These are phyloP conservation scores for Tulasnella sp. DNA, from an alignment of 768 basidiomycete species.

Conservation along the genomic window DNA sequence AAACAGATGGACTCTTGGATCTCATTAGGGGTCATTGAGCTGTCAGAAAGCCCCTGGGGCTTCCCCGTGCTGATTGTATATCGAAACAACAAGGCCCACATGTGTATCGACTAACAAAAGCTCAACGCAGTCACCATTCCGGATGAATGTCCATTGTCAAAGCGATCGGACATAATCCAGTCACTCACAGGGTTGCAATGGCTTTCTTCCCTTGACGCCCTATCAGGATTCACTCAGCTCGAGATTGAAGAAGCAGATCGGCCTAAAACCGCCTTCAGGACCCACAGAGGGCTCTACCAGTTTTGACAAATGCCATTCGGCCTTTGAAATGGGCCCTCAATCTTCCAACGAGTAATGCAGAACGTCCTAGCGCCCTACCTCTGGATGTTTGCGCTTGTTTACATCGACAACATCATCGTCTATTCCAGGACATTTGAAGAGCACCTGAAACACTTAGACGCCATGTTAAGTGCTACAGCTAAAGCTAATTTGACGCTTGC, in stretches of 20 bases:
- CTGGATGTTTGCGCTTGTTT: constrained; percentile 32
- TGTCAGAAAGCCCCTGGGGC: constrained; percentile 30
- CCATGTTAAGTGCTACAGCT: constrained; percentile 19
- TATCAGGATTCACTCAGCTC: constrained; percentile 33
- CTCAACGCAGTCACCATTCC: constrained; percentile 20
- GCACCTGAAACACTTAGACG: constrained; percentile 20
- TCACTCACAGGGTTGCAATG: constrained; percentile 24
- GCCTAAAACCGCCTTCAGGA: constrained; percentile 30
- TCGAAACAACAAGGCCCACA: constrained; percentile 27
- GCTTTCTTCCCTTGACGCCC: constrained; percentile 28
- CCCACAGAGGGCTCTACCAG: constrained; percentile 31
- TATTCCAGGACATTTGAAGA: constrained; percentile 18
- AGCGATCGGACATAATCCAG: constrained; percentile 21
- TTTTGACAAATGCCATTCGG: constrained; percentile 35
- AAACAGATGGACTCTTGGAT: constrained; percentile 28
- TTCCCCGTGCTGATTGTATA: constrained; percentile 27
- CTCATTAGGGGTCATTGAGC: constrained; percentile 29
- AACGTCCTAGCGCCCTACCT: constrained; percentile 26
- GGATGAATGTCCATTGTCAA: constrained; percentile 1
- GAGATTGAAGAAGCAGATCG: constrained; percentile 22
- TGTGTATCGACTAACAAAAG: constrained; percentile 28
- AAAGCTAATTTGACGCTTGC: constrained; percentile 28
- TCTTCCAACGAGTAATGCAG: constrained; percentile 36
- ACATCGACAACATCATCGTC: constrained; percentile 33
- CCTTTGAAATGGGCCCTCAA: constrained; percentile 26